These are phyloP conservation scores for Cladosporium phlei DNA, from an alignment of 2,329 filamentous ascomycete genomes.

Conservation along the genomic window DNA sequence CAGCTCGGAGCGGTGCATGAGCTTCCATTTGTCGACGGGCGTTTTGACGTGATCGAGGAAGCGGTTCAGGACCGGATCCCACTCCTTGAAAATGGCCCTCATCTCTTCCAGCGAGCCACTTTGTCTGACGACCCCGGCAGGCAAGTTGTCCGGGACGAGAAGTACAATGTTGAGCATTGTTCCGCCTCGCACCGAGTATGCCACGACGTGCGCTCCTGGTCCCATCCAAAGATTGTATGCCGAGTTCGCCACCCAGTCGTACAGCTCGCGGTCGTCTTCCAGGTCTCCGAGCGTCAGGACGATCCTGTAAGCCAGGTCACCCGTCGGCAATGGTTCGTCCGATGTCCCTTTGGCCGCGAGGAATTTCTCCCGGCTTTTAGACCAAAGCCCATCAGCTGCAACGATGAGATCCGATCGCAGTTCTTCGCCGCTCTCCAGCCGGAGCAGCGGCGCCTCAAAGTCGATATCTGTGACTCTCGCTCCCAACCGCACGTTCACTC, in stretches of 20 bases:
- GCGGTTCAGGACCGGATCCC: conserved; percentile 56
- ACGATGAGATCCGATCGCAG: conserved; percentile 54
- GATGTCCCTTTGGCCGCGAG: conserved; percentile 36
- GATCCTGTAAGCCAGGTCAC: conserved; percentile 62
- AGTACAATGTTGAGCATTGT: conserved; percentile 63
- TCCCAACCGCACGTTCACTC: conserved; percentile 48
- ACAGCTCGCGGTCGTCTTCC: conserved; percentile 44
- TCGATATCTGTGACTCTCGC: conserved; percentile 46
- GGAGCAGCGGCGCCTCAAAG: conserved; percentile 40
- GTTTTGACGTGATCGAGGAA: conserved; percentile 50
- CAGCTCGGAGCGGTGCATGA: conserved; percentile 56
- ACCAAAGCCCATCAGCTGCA: conserved; percentile 62
- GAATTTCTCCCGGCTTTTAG: conserved; percentile 49
- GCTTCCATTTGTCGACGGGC: conserved; percentile 66
- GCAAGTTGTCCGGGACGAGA: conserved; percentile 59
- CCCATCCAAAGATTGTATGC: conserved; percentile 61
- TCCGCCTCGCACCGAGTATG: conserved; percentile 57
- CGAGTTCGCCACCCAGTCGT: conserved; percentile 49
- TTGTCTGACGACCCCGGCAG: conserved; percentile 48
- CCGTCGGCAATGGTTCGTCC: conserved; percentile 53
- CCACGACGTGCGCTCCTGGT: conserved; percentile 56
- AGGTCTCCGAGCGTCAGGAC: conserved; percentile 52
- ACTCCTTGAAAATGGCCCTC: conserved; percentile 54
- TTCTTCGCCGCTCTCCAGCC: conserved; percentile 35
- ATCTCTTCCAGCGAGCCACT: conserved; percentile 57